Evolutionary conservation across 2,329 filamentous ascomycete genomes (phyloP), one percentile per base, ranked within the genome.

Genomic region (Aspergillus sp.): DNA sequence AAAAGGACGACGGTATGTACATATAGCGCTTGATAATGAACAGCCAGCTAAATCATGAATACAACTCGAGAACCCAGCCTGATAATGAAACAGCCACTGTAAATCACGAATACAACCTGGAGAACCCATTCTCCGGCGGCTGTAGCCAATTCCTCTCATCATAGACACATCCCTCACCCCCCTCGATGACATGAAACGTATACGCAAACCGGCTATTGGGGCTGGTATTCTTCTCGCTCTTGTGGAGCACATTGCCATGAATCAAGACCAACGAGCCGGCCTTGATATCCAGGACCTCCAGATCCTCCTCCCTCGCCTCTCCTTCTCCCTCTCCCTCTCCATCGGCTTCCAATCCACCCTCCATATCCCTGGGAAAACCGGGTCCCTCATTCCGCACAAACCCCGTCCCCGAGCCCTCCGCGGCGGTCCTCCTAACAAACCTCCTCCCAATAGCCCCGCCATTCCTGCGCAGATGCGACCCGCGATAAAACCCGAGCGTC

Each of bases 111-210:
- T 45, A 77, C 41, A 88, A 52, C 54, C 63, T 80, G 5, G 82
- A 88, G 53, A 98, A 95, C 26, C 74, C 88, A 34, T 72, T 74
- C 25, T 69, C 66, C 0, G 86, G 81, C 36, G 88, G 86, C 65
- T 95, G 89, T 57, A 98, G 61, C 91, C 91, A 96, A 61, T 98
- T 98, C 61, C 72, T 71, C 61, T 73, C 72, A 60, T 96, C 91
- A 58, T 96, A 98, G 34, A 65, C 47, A 58, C 59, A 63, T 8
- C 60, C 67, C 26, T 78, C 67, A 13, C 81, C 74, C 0, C 82
- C 83, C 63, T 96, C 91, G 51, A 96, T 96, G 36, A 93, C 75
- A 66, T 98, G 91, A 58, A 96, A 98, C 0, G 91, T 96, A 61
- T 96, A 98, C 33, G 95, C 94, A 55, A 91, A 93, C 44, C 89